phyloP scores from a whole-genome alignment of 306 rosid genomes.

The Quercus ilex region DNA sequence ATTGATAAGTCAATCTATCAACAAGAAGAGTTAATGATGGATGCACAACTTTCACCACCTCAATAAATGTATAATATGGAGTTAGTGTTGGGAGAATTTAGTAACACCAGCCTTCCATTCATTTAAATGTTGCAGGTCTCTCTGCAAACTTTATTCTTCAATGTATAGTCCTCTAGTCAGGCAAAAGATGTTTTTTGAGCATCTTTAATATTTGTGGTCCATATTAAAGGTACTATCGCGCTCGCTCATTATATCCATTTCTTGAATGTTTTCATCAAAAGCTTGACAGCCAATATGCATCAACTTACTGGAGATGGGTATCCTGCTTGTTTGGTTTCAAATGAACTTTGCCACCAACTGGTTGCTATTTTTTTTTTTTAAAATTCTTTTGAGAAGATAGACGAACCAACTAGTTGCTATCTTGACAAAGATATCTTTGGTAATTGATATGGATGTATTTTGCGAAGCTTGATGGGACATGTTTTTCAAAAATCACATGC shows the following conservation, averaged over 20 bases:
- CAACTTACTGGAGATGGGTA: background rate
- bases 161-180: background rate
- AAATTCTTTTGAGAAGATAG: no score
- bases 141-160: background rate
- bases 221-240: background rate
- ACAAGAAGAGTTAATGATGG: no score
- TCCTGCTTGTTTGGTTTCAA: background rate
- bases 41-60: no score
- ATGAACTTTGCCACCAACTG: background rate
- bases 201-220: background rate
- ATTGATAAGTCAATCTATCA: background rate
- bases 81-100: no score
- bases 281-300: background rate
- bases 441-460: no score
- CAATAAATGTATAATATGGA: no score
- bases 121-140: background rate
- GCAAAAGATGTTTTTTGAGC: no score
- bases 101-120: no score
- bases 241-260: background rate
- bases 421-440: no score
- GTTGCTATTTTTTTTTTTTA: background rate
- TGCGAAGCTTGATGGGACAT: background rate
- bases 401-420: background rate
- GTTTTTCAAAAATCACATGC: background rate
- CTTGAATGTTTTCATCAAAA: background rate